Evolutionary conservation across 495 filamentous ascomycete species (phyloP).

Genomic region (Lasiosphaeris hirsuta): DNA sequence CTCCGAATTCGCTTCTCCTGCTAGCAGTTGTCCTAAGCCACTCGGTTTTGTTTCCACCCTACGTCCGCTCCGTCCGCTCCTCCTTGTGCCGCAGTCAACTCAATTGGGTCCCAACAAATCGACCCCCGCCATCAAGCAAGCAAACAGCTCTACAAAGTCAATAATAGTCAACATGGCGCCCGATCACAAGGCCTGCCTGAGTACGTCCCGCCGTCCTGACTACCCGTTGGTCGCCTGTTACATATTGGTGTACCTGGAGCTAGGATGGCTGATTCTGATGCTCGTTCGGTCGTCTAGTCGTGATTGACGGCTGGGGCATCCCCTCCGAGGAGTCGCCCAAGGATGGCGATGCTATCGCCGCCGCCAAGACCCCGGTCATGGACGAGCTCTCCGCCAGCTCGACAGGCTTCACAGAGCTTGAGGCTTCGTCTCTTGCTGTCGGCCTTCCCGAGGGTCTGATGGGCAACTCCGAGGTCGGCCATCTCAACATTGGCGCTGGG

Average conservation of each 20-base stretch:
- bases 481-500: slow-evolving; percentile 97
- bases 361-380: slow-evolving; percentile 78
- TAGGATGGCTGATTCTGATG: slow-evolving; percentile 52
- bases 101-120: neutral
- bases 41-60: neutral
- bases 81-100: neutral
- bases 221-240: slow-evolving; percentile 44
- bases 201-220: slow-evolving; percentile 56
- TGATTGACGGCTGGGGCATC: slow-evolving; percentile 98
- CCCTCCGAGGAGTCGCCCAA: slow-evolving; percentile 70
- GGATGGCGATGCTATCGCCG: slow-evolving; percentile 89
- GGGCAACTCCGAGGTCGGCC: slow-evolving; percentile 98
- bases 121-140: slow-evolving; percentile 6
- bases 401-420: slow-evolving; percentile 64
- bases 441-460: slow-evolving; percentile 95
- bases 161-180: slow-evolving; percentile 62
- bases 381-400: slow-evolving; percentile 39
- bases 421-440: slow-evolving; percentile 93
- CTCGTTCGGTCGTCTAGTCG: slow-evolving; percentile 58
- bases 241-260: slow-evolving; percentile 49
- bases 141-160: neutral
- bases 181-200: slow-evolving; percentile 90
- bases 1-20: neutral
- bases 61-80: neutral
- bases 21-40: neutral